A percentile compares a stretch with the other conserved stretches of the same genome.
Evolutionary conservation across 768 basidiomycete genomes (phyloP).

Genomic region (Pulveroboletus sp.): DNA sequence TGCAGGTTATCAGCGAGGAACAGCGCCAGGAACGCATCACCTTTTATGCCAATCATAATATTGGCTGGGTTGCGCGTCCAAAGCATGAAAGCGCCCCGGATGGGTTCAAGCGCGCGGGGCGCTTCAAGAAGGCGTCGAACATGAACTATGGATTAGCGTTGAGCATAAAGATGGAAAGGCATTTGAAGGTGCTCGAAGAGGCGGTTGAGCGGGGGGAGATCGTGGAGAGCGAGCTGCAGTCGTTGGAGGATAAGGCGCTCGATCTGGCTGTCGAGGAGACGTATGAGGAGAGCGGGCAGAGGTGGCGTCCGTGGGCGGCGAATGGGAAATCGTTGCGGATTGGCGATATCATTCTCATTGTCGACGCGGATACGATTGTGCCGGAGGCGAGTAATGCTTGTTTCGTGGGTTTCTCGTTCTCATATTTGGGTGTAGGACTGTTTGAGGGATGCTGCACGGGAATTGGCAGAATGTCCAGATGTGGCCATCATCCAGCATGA

Average conservation of each 20-base stretch:
- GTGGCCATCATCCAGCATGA: slow-evolving; percentile 93
- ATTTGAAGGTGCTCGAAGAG: slow-evolving; percentile 45
- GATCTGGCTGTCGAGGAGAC: slow-evolving; percentile 73
- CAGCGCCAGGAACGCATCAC: slow-evolving; percentile 47
- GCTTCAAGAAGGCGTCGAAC: slow-evolving; percentile 94
- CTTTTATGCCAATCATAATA: slow-evolving; percentile 56
- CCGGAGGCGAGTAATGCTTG: slow-evolving; percentile 47
- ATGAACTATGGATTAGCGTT: slow-evolving; percentile 75
- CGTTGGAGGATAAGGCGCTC: slow-evolving; percentile 68
- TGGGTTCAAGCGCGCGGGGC: slow-evolving; percentile 49
- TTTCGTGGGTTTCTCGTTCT: not conserved
- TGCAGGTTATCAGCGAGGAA: slow-evolving; percentile 46
- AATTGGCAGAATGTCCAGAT: slow-evolving; percentile 78
- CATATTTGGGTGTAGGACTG: slow-evolving; percentile 56
- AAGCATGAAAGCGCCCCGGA: slow-evolving; percentile 34
- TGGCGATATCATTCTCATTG: slow-evolving; percentile 77
- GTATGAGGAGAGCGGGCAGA: slow-evolving; percentile 53
- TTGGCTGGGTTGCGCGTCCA: slow-evolving; percentile 61
- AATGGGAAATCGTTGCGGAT: slow-evolving; percentile 75
- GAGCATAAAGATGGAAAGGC: slow-evolving; percentile 34
- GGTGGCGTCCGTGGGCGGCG: slow-evolving; percentile 72
- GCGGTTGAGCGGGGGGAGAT: slow-evolving; percentile 40
- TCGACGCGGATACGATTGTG: slow-evolving; percentile 88
- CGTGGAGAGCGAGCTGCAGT: slow-evolving; percentile 34
- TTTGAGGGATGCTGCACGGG: slow-evolving; percentile 85